phyloP scores from a whole-genome alignment of 2,329 filamentous ascomycete genomes.

The Acephala macrosclerotiorum region DNA sequence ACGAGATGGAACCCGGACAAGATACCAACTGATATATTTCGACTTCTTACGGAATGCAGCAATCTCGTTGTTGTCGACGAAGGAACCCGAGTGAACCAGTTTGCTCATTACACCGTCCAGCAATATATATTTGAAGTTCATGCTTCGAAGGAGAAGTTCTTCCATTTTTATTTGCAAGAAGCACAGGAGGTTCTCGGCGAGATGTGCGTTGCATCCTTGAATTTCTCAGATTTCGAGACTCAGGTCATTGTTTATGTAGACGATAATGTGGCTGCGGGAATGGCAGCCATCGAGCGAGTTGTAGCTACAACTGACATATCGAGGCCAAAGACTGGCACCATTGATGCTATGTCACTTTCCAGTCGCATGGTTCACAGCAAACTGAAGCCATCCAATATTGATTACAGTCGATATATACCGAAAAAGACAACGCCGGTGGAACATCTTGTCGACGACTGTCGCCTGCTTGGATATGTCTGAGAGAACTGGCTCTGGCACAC shows the following conservation, averaged over 20 bases:
- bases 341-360: no score
- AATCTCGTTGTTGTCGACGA: slow-evolving; percentile 30
- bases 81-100: slow-evolving; percentile 12
- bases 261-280: no score
- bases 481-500: slow-evolving; percentile 10
- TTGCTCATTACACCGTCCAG: slow-evolving; percentile 34
- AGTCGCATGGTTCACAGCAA: no score
- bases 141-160: not conserved
- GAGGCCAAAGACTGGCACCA: no score
- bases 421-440: no score
- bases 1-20: slow-evolving; percentile 16
- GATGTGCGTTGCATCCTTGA: slow-evolving; percentile 28
- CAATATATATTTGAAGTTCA: slow-evolving; percentile 24
- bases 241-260: slow-evolving; percentile 14
- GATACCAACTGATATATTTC: slow-evolving; percentile 19
- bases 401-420: no score
- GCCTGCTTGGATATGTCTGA: no score
- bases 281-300: no score
- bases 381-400: no score
- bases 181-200: slow-evolving; percentile 23
- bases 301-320: no score
- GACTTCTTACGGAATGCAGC: slow-evolving; percentile 24
- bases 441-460: no score
- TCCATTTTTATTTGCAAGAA: slow-evolving; percentile 20
- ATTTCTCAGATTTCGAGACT: slow-evolving; percentile 29